Conservation (phyloP, 108 stramenopile genomes). For the Nitzschia putrida region DNA sequence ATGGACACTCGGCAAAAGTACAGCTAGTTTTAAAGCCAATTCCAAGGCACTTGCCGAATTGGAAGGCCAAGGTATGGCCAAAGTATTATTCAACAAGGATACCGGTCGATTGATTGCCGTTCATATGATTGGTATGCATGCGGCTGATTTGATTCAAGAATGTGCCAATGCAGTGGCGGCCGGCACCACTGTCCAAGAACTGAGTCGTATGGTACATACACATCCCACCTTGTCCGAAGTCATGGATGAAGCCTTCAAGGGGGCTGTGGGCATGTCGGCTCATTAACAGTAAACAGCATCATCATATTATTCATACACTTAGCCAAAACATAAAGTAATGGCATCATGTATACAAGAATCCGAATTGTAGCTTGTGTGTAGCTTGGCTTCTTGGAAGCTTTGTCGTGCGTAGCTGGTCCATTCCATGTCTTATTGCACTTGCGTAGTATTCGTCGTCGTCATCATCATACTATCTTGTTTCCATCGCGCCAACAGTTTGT, state of each 20-base stretch:
- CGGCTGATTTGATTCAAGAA: constrained; percentile 99
- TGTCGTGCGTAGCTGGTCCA: too few relatives aligned
- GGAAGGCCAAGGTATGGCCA: constrained; percentile 97
- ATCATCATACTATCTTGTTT: not conserved
- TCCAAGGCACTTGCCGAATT: constrained; percentile 98
- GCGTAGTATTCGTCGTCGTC: too few relatives aligned
- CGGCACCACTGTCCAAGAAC: constrained; percentile 94
- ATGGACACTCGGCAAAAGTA: constrained; percentile 93
- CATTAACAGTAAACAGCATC: constrained; percentile 70
- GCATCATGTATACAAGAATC: not conserved
- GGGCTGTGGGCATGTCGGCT: constrained; percentile 94
- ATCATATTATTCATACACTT: not conserved
- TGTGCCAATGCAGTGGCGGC: constrained; percentile 97
- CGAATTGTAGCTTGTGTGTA: not conserved
- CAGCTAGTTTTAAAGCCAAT: constrained; percentile 95
- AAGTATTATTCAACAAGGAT: constrained; percentile 98
- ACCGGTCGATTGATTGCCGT: constrained; percentile 95
- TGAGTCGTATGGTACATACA: constrained; percentile 98
- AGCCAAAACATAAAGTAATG: not conserved
- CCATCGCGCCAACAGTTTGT: not conserved
- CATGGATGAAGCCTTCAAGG: constrained; percentile 98
- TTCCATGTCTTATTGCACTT: too few relatives aligned
- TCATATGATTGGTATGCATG: constrained; percentile 98
- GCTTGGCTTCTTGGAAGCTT: too few relatives aligned
- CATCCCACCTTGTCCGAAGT: constrained; percentile 98